A percentile compares a stretch with the other conserved stretches of the same genome.
Conservation (phyloP, 2,329 filamentous ascomycete genomes). For the Acephala macrosclerotiorum region DNA sequence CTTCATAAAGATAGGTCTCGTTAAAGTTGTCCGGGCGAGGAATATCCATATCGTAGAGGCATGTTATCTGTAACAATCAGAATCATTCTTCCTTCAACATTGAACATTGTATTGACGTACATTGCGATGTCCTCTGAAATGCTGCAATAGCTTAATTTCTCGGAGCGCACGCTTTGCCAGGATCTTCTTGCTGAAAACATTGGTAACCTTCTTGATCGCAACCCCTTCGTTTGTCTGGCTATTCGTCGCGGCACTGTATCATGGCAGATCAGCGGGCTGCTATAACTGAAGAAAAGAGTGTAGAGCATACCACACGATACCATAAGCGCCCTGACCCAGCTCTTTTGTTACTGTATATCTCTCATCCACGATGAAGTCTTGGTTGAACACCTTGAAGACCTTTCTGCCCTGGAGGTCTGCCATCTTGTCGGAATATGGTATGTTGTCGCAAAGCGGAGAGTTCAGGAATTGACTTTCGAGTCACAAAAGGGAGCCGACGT, state of each 20-base stretch:
- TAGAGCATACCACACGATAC: constrained; percentile 87
- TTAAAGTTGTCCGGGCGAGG: constrained; percentile 98
- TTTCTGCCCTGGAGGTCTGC: constrained; percentile 68
- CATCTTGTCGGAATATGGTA: constrained; percentile 37
- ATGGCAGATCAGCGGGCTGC: constrained; percentile 34
- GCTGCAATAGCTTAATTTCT: constrained; percentile 98
- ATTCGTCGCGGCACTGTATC: constrained; percentile 84
- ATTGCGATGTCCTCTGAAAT: constrained; percentile 91
- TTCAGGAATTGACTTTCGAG: constrained; percentile 8
- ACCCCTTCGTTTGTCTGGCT: constrained; percentile 90
- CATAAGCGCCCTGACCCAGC: constrained; percentile 96
- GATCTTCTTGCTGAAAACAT: constrained; percentile 99
- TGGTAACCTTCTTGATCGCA: constrained; percentile 99
- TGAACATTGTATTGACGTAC: constrained; percentile 56
- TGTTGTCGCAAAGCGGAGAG: constrained; percentile 4
- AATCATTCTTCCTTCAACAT: constrained; percentile 22
- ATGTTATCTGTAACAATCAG: constrained; percentile 81
- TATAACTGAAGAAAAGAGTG: constrained; percentile 15
- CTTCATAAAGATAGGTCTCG: constrained; percentile 98
- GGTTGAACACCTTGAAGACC: constrained; percentile 99
- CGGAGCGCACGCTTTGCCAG: constrained; percentile 95
- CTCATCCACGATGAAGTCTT: constrained; percentile 98
- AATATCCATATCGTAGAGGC: constrained; percentile 99
- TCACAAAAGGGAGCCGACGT: constrained; percentile 7
- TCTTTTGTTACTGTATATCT: constrained; percentile 99